Evolutionary conservation across 257 asterid genomes (phyloP).

Genomic region (Gardenia jasminoides): DNA sequence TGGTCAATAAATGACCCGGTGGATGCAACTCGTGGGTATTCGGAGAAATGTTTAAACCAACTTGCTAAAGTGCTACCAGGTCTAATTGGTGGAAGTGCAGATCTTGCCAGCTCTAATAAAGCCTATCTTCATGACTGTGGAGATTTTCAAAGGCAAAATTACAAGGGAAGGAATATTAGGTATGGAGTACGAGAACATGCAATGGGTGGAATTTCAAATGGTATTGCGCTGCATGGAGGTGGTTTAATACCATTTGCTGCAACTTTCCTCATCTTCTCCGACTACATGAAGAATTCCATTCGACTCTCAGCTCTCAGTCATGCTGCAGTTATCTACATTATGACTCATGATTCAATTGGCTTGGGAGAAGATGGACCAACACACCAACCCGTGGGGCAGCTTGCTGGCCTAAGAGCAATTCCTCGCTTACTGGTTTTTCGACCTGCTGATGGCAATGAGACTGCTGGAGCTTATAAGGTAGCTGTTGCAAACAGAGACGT

Average conservation of each 20-base stretch:
- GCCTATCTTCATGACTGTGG: constrained; percentile 31
- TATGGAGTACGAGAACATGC: constrained; percentile 59
- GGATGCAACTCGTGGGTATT: constrained; percentile 57
- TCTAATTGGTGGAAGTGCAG: constrained; percentile 64
- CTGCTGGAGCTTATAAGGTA: constrained; percentile 48
- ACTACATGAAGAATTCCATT: constrained; percentile 54
- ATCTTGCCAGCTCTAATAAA: constrained; percentile 52
- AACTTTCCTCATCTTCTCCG: constrained; percentile 53
- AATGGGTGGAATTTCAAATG: constrained; percentile 60
- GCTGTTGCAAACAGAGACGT: constrained; percentile 33
- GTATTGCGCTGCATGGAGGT: constrained; percentile 50
- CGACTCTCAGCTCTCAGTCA: constrained; percentile 49
- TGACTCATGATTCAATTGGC: constrained; percentile 60
- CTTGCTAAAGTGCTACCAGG: constrained; percentile 59
- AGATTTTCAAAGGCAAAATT: constrained; percentile 38
- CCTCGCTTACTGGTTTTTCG: constrained; percentile 48
- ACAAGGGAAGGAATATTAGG: constrained; percentile 48
- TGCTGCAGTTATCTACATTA: constrained; percentile 51
- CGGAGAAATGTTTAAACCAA: constrained; percentile 45
- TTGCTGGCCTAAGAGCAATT: constrained; percentile 51
- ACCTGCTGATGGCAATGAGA: constrained; percentile 60
- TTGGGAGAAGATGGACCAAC: constrained; percentile 62
- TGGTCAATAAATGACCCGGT: constrained; percentile 46
- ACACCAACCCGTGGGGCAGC: constrained; percentile 64
- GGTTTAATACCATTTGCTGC: constrained; percentile 56